These are phyloP conservation scores for Trichoderma polysporum DNA, from an alignment of 2,329 filamentous ascomycete genomes.

Conservation along the genomic window DNA sequence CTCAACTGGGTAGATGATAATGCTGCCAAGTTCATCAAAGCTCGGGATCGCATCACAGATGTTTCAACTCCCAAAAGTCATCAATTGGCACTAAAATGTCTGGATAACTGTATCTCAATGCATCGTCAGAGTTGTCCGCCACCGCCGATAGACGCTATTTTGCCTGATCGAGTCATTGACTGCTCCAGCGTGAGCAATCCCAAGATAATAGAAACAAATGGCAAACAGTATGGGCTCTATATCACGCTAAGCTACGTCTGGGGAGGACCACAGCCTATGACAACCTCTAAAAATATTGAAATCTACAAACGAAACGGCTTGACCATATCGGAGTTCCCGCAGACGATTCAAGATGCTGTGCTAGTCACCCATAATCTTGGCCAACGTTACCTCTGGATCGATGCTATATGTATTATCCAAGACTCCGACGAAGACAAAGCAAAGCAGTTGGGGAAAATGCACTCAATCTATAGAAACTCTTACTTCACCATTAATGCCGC, in stretches of 20 bases:
- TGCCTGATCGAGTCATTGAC: not conserved
- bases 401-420: not conserved
- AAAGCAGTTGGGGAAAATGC: not conserved
- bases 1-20: not conserved
- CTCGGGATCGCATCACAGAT: not conserved
- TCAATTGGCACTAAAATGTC: not conserved
- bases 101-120: not conserved
- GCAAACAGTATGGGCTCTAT: not conserved
- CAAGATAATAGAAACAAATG: not conserved
- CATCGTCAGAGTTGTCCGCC: not conserved
- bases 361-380: not conserved
- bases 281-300: not conserved
- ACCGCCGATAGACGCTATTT: not conserved
- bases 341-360: slow-evolving; percentile 7
- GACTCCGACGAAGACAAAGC: not conserved
- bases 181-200: not conserved
- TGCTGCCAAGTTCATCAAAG: not conserved
- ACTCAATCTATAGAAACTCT: not conserved
- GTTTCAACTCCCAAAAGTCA: not conserved
- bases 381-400: not conserved
- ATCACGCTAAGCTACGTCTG: not conserved
- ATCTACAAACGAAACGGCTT: not conserved
- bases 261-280: not conserved
- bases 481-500: not conserved
- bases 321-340: not conserved